A percentile compares a stretch with the other conserved stretches of the same genome.
Conservation (phyloP, 1,284 basidiomycete genomes). For the Ceratobasidium sp. region DNA sequence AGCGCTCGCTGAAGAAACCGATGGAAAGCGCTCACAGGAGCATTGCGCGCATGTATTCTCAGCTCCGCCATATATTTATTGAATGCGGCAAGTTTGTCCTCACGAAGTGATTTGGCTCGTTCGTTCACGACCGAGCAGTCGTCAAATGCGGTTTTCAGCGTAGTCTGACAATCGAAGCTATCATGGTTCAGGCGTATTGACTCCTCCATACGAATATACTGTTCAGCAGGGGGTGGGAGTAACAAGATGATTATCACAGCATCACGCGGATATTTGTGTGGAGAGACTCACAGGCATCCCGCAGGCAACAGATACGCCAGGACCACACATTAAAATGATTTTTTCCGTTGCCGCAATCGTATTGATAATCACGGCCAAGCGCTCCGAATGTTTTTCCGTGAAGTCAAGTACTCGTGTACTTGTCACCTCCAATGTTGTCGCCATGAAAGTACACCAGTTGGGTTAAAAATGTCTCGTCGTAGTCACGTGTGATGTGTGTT, state of each 20-base stretch:
- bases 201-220: too few species aligned
- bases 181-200: neutral
- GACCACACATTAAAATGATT: conserved; percentile 1
- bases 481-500: too few species aligned
- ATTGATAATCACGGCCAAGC: too few species aligned
- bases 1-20: neutral
- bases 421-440: too few species aligned
- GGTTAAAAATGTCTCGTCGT: too few species aligned
- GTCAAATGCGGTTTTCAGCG: neutral
- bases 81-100: conserved; percentile 4
- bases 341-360: conserved; percentile 1
- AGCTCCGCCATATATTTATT: neutral
- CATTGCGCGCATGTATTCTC: neutral
- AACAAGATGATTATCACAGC: too few species aligned
- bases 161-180: neutral
- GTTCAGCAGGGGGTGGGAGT: too few species aligned
- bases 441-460: too few species aligned
- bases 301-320: neutral
- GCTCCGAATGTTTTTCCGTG: too few species aligned
- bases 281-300: conserved; percentile 1
- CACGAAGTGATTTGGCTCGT: neutral
- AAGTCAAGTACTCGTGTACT: too few species aligned
- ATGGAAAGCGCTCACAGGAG: neutral
- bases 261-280: too few species aligned
- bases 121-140: neutral